phyloP scores from a whole-genome alignment of 179 eudicot species.

The Silene coronaria region DNA sequence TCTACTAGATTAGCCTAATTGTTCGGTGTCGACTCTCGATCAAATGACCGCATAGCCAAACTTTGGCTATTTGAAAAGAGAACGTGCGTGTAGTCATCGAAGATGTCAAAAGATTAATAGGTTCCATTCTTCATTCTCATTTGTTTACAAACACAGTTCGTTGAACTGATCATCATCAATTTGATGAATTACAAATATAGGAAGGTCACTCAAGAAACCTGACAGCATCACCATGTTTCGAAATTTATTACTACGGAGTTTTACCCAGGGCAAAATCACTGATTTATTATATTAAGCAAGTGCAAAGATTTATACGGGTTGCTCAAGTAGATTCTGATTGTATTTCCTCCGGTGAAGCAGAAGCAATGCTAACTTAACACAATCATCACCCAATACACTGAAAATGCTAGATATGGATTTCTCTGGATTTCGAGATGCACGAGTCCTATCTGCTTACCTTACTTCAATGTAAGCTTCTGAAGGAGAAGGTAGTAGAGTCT shows the following conservation, averaged over 20 bases:
- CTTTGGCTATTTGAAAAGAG: background rate
- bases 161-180: no score
- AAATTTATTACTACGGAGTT: background rate
- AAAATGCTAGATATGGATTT: background rate
- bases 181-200: background rate
- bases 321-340: conserved; percentile 1
- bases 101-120: background rate
- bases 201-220: background rate
- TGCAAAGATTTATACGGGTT: conserved; percentile 4
- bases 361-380: no score
- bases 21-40: no score
- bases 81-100: background rate
- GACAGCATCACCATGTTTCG: background rate
- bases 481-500: background rate
- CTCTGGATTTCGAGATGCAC: background rate
- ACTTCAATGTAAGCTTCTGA: background rate
- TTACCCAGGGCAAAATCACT: background rate
- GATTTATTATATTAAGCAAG: conserved; percentile 10
- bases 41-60: no score
- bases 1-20: no score
- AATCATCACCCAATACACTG: no score
- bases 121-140: no score
- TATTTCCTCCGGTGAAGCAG: no score
- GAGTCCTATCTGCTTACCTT: background rate
- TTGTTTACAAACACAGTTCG: no score